A percentile compares a stretch with the other conserved stretches of the same genome.
Evolutionary conservation across 129 eudicot genomes (phyloP).

Genomic region (Gnaphalium uliginosum): DNA sequence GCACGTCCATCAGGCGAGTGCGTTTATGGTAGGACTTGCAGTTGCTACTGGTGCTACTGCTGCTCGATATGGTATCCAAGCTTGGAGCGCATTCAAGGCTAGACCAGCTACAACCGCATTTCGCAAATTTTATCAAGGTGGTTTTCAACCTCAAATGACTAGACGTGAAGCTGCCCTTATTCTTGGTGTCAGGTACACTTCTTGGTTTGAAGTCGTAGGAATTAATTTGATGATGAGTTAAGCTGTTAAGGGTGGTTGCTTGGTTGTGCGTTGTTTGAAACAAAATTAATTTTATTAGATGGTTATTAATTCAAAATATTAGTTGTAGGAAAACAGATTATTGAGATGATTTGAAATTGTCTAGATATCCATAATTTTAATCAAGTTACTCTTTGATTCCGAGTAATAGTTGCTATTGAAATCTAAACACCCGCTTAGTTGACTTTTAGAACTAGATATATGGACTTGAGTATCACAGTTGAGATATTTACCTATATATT

Average conservation of each 20-base stretch:
- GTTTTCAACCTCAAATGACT: constrained; percentile 87
- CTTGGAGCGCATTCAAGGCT: constrained; percentile 87
- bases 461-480: too few species aligned
- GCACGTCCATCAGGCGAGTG: constrained; percentile 48
- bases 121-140: constrained; percentile 84
- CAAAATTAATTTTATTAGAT: not conserved
- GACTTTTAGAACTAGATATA: too few species aligned
- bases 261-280: not conserved
- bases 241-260: not conserved
- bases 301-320: too few species aligned
- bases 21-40: constrained; percentile 65
- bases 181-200: constrained; percentile 79
- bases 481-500: too few species aligned
- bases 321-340: too few species aligned
- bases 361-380: too few species aligned
- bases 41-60: constrained; percentile 81
- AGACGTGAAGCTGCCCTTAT: constrained; percentile 90
- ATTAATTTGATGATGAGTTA: not conserved
- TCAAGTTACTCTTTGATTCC: too few species aligned
- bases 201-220: not conserved
- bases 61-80: constrained; percentile 66
- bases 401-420: not conserved
- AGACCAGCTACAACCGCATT: constrained; percentile 69
- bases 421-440: not conserved
- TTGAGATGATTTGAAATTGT: not conserved